phyloP scores from a whole-genome alignment of 305 asterid species.

The Fraxinus nigra region DNA sequence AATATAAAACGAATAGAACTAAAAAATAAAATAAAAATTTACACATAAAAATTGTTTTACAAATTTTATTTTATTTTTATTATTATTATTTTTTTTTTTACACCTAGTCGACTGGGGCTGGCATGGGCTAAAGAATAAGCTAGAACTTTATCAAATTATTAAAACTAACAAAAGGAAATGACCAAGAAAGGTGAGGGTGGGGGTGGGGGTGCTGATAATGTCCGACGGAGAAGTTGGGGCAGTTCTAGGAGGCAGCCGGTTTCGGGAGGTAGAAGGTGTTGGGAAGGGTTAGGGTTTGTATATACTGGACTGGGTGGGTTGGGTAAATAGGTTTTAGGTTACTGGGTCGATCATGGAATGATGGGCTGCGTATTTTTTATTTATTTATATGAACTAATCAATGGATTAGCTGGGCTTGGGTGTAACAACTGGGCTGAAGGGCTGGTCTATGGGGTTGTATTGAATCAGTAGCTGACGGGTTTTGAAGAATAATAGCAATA shows the following conservation, averaged over 20 bases:
- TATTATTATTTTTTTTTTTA: too few species aligned
- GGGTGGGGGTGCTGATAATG: not conserved
- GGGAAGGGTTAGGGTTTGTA: not conserved
- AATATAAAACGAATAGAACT: not conserved
- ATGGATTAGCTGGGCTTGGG: not conserved
- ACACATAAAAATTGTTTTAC: not conserved
- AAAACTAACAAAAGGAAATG: not conserved
- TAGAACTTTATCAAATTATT: not conserved
- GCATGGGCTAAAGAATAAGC: not conserved
- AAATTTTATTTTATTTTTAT: too few species aligned
- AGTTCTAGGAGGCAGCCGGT: not conserved
- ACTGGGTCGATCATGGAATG: not conserved
- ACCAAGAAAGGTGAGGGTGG: not conserved
- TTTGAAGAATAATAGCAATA: not conserved
- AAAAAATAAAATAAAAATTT: too few species aligned
- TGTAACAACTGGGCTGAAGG: not conserved
- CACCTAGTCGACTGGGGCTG: not conserved
- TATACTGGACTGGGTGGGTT: not conserved
- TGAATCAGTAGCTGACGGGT: not conserved
- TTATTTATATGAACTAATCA: not conserved
- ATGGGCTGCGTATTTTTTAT: not conserved
- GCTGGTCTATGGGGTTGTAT: not conserved
- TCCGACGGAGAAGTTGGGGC: not conserved
- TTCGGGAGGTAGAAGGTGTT: not conserved
- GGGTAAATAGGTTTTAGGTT: not conserved